Conservation (phyloP, 1,284 basidiomycete species). For the Prillingera fragicola region DNA sequence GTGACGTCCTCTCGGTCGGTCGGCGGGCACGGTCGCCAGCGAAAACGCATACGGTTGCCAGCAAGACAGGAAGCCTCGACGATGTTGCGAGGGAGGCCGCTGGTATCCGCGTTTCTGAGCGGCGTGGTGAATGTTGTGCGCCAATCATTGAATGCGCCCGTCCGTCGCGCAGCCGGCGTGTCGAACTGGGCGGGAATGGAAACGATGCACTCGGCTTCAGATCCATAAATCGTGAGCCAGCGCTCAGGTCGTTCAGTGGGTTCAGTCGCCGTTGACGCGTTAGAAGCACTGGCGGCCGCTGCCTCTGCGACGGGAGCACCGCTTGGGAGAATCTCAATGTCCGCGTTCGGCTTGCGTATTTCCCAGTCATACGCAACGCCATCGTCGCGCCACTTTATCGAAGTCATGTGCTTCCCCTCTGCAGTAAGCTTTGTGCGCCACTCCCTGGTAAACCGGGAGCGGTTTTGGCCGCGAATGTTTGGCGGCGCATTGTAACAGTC, state of each 20-base stretch:
- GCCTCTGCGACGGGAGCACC: background rate
- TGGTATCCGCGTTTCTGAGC: no score
- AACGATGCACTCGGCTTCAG: no score
- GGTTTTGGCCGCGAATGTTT: background rate
- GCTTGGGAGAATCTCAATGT: slow-evolving; percentile 1
- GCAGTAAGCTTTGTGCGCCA: background rate
- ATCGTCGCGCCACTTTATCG: slow-evolving; percentile 6
- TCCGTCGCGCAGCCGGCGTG: background rate
- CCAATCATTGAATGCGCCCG: no score
- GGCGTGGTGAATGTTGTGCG: no score
- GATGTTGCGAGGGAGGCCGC: no score
- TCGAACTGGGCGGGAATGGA: background rate
- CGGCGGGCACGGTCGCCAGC: no score
- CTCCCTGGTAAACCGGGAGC: background rate
- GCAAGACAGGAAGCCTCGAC: no score
- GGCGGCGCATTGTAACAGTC: background rate
- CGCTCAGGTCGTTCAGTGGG: no score
- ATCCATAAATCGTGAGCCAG: no score
- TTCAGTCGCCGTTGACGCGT: no score
- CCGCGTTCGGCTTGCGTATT: background rate
- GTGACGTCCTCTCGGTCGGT: no score
- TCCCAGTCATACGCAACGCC: slow-evolving; percentile 7
- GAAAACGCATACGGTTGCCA: no score
- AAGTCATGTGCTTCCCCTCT: background rate
- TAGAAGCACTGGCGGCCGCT: background rate